A percentile compares a stretch with the other conserved stretches of the same genome.
phyloP scores from a whole-genome alignment of 768 basidiomycete species.

The Suillus subluteus region DNA sequence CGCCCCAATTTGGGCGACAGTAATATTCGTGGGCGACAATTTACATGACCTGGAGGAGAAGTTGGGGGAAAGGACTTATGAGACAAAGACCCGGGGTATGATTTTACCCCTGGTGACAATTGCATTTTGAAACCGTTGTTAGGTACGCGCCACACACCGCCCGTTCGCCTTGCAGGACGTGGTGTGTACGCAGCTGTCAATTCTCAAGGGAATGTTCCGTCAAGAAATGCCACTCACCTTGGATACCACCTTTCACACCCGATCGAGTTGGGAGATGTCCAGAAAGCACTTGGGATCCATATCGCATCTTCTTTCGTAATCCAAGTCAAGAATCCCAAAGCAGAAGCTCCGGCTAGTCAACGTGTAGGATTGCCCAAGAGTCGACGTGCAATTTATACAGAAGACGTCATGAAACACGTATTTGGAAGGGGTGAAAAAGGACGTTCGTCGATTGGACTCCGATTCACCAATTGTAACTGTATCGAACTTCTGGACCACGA shows the following conservation, averaged over 20 bases:
- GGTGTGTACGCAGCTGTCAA: conserved; percentile 66
- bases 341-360: conserved; percentile 40
- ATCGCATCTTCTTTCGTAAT: conserved; percentile 56
- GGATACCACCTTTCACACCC: conserved; percentile 65
- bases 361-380: conserved; percentile 29
- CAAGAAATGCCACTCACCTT: conserved; percentile 53
- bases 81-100: conserved; percentile 63
- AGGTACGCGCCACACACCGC: conserved; percentile 56
- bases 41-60: conserved; percentile 49
- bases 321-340: conserved; percentile 65
- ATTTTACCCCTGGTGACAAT: not conserved
- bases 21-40: conserved; percentile 55
- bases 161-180: conserved; percentile 56
- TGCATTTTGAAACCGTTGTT: not conserved
- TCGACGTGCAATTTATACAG: conserved; percentile 49
- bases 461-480: conserved; percentile 55
- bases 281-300: conserved; percentile 56
- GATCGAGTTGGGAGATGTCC: conserved; percentile 53
- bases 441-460: conserved; percentile 48
- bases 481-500: conserved; percentile 57
- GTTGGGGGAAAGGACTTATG: conserved; percentile 54
- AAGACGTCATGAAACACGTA: conserved; percentile 48
- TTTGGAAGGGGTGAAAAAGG: conserved; percentile 52
- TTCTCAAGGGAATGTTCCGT: conserved; percentile 46
- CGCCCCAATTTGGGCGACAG: conserved; percentile 55